Evolutionary conservation across 306 rosid genomes (phyloP), one percentile per base, ranked within the genome.

Genomic region (Trifolium fragiferum): DNA sequence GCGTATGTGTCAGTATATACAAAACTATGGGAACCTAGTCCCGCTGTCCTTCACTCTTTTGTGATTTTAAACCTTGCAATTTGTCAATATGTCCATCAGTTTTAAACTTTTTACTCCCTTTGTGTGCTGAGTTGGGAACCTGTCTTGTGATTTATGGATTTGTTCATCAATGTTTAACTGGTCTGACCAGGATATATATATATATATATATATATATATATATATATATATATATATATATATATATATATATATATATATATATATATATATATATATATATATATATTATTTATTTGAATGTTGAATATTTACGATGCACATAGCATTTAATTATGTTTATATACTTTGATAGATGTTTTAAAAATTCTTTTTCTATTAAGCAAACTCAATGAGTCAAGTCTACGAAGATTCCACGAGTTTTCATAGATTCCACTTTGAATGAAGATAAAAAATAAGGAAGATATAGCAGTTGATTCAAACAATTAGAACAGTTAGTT

Each of bases 401-500:
- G 41, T 60, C 66, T 23, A 13, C 19, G 11, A 5, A 23, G 19
- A 59, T 12, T 25, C 18, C 10, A 59, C 2, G 19, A 59, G 40
- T 25, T 58, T 58, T 23, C 18, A 8, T 58, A 10, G 38, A n/a
- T n/a, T n/a, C n/a, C n/a, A n/a, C n/a, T 38, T 35, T 53, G 20
- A 33, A 55, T 54, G 60, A 8, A 8, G 40, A 7, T n/a, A 49
- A 53, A 66, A 10, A 41, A 55, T 57, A 76, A 20, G 53, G 68
- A 59, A 19, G 80, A 51, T 10, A 15, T 15, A 35, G 19, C 16
- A 49, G 55, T 64, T 50, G 35, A 49, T 75, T 41, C 55, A 51
- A 61, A 70, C 58, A 38, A 59, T 49, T 66, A 40, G 67, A 40
- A 32, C 54, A 57, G 19, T 68, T 76, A 14, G 60, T 57, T 54